These are phyloP conservation scores for Suillus alpinus DNA, from an alignment of 768 basidiomycete genomes.

Conservation along the genomic window DNA sequence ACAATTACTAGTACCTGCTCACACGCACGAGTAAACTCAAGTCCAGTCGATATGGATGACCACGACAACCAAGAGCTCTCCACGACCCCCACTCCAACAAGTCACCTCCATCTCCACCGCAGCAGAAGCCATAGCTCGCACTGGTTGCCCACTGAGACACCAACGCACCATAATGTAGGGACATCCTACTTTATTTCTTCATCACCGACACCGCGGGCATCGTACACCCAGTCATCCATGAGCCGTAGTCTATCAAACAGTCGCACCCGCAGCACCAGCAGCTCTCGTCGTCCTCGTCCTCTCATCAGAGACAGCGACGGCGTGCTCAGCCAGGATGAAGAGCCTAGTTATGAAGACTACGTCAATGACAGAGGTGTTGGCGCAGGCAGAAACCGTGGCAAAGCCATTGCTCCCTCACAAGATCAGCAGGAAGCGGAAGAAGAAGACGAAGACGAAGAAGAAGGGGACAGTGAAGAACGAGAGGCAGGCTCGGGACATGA, in stretches of 20 bases:
- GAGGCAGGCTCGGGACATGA: slow-evolving; percentile 15
- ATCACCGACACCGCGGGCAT: slow-evolving; percentile 47
- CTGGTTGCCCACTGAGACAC: slow-evolving; percentile 57
- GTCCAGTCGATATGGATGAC: slow-evolving; percentile 27
- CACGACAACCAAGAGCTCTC: slow-evolving; percentile 31
- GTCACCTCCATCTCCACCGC: slow-evolving; percentile 35
- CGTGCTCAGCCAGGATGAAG: slow-evolving; percentile 52
- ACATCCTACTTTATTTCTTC: slow-evolving; percentile 58
- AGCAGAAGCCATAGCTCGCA: slow-evolving; percentile 53
- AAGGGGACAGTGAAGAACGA: slow-evolving; percentile 31
- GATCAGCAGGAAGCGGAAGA: slow-evolving; percentile 35
- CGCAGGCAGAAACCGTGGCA: slow-evolving; percentile 34
- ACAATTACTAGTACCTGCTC: not conserved
- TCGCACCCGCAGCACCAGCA: slow-evolving; percentile 57
- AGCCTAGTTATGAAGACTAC: slow-evolving; percentile 26
- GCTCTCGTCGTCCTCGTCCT: slow-evolving; percentile 48
- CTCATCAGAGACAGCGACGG: slow-evolving; percentile 45
- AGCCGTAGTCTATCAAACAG: slow-evolving; percentile 50
- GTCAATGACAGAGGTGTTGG: slow-evolving; percentile 31
- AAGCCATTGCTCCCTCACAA: slow-evolving; percentile 41
- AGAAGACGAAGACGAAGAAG: slow-evolving; percentile 41
- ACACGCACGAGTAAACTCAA: not conserved
- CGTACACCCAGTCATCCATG: slow-evolving; percentile 39
- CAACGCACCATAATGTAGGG: slow-evolving; percentile 64
- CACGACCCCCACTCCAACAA: slow-evolving; percentile 44